Conservation (phyloP, 345 rosid genomes). For the Citrus inodora region DNA sequence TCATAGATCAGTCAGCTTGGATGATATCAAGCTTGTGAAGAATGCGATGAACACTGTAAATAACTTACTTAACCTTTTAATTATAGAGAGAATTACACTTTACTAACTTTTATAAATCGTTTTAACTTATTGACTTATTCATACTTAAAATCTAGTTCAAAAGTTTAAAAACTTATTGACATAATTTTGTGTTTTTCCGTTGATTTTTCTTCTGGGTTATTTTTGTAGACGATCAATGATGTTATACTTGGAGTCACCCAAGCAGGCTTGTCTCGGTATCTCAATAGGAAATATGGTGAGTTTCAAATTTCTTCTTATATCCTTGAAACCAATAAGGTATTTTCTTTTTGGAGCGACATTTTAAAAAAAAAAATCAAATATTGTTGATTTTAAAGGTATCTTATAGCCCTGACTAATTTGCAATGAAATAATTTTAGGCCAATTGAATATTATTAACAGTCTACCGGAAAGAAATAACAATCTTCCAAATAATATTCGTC, state of each 20-base stretch:
- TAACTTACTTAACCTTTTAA: not conserved
- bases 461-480: not conserved
- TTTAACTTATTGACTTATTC: no score
- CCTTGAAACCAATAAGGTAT: no score
- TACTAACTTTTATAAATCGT: no score
- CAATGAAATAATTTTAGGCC: constrained; percentile 1
- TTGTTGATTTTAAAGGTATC: not conserved
- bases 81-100: no score
- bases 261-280: constrained; percentile 44
- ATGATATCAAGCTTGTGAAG: constrained; percentile 34
- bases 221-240: constrained; percentile 38
- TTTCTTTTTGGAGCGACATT: no score
- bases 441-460: not conserved
- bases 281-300: constrained; percentile 33
- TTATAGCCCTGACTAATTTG: no score
- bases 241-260: constrained; percentile 32
- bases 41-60: constrained; percentile 26
- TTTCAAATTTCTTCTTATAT: not conserved
- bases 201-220: not conserved
- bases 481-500: constrained; percentile 22
- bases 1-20: constrained; percentile 24
- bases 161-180: no score
- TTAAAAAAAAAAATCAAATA: not conserved
- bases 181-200: not conserved
- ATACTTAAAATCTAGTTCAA: no score